Evolutionary conservation across 768 basidiomycete genomes (phyloP).

Genomic region (Tulasnella sp.): DNA sequence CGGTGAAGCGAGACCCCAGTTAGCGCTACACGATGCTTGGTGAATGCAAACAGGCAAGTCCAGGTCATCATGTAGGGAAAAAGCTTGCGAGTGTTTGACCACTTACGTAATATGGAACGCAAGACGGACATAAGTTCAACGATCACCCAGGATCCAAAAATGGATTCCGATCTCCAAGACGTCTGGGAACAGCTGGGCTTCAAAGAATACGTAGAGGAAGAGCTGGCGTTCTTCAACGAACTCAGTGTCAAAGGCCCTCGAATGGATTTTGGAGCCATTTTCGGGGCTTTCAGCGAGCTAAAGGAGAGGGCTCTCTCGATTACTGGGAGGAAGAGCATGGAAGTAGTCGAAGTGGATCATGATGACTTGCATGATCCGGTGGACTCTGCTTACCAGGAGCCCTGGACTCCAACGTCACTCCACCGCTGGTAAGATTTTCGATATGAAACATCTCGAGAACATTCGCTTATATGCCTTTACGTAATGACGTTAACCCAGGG

Average conservation of each 20-base stretch:
- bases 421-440: background rate
- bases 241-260: background rate
- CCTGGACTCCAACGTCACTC: background rate
- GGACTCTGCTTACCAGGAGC: background rate
- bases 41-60: too few species aligned
- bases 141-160: too few species aligned
- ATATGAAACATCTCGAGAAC: background rate
- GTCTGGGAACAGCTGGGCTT: background rate
- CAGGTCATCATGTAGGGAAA: too few species aligned
- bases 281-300: background rate
- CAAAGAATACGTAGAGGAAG: background rate
- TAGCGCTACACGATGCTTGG: too few species aligned
- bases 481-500: background rate
- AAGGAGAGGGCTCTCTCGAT: background rate
- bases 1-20: too few species aligned
- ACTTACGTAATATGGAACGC: too few species aligned
- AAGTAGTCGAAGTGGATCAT: background rate
- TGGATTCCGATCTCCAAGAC: background rate
- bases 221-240: background rate
- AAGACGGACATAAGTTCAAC: too few species aligned
- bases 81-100: too few species aligned
- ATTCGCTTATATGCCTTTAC: background rate
- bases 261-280: background rate
- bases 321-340: background rate
- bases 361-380: background rate